Base-by-base conservation (phyloP, 139 green algal genomes). In the Medakamo hakoo region DNA sequence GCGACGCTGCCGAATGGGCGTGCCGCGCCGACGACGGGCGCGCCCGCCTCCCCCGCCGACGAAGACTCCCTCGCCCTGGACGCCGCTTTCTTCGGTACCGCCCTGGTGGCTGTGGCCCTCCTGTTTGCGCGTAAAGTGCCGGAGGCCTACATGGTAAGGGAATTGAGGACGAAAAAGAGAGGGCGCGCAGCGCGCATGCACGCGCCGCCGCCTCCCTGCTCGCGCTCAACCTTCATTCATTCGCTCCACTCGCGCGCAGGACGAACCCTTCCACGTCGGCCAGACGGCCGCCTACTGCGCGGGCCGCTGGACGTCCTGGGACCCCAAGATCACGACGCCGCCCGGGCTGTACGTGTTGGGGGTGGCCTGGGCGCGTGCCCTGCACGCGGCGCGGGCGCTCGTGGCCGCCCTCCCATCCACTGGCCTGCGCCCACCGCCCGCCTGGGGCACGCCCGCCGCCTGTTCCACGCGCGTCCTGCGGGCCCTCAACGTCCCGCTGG, bases 291-390 rank as follows among this genome's bases (percentile, higher is more conserved):
- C 63, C 14, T 97, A 94, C 74, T 97, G 90, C 67, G 2, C 23
- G 0, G 87, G 86, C 2, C 27, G 82, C 9, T 87, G 84, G 29
- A 16, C 18, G 0, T 24, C 63, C 1, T 97, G 90, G 90, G 82
- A 97, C 68, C 76, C 81, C 0, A 96, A 95, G 58, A 96, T 97
- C 57, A 97, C 90, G 3, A 97, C 90, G 3, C 85, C 92, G 23
- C 90, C 90, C 4, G 90, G 90, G 25, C 73, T 96, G 22, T 97
- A 95, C 66, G n/a, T 86, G 2, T 14, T 89, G 1, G 80, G 71
- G 1, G 49, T 67, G 1, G 57, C 52, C 2, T 80, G 66, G 31
- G 68, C 55, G 26, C 30, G 48, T 48, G 29, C 55, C 1, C 21
- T 76, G 27, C 49, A 27, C 57, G 62, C 26, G 62, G 63, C 58